Evolutionary conservation across 192 early-diverging fungal species (phyloP).

Genomic region (Funneliformis geosporum): DNA sequence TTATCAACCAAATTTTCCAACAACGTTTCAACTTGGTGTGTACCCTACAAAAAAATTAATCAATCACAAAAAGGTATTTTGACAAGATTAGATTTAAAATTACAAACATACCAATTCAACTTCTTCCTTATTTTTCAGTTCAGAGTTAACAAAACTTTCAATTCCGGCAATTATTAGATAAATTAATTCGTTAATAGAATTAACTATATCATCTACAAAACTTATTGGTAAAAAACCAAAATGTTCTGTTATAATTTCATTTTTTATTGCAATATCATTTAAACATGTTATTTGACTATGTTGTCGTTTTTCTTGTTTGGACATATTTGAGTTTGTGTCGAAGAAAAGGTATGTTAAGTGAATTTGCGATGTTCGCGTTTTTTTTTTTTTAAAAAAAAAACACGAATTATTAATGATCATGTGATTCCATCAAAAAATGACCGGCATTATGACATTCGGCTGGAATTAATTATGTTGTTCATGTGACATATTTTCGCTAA

Average conservation of each 20-base stretch:
- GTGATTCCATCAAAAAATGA: too few relatives aligned
- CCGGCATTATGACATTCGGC: too few relatives aligned
- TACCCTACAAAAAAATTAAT: conserved; percentile 48
- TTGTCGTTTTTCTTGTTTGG: too few relatives aligned
- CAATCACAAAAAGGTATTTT: background rate
- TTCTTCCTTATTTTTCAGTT: conserved; percentile 3
- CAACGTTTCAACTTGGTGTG: conserved; percentile 74
- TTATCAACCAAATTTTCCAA: conserved; percentile 79
- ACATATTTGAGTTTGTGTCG: too few relatives aligned
- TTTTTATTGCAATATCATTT: background rate
- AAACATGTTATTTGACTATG: background rate
- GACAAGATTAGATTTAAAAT: background rate
- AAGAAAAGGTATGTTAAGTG: too few relatives aligned
- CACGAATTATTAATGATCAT: too few relatives aligned
- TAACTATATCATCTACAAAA: conserved; percentile 81
- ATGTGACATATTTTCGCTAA: too few relatives aligned
- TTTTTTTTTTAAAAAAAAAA: too few relatives aligned
- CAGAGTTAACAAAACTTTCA: conserved; percentile 61
- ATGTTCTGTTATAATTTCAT: conserved; percentile 69
- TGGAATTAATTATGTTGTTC: too few relatives aligned
- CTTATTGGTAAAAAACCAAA: conserved; percentile 80
- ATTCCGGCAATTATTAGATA: conserved; percentile 71
- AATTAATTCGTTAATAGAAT: conserved; percentile 72
- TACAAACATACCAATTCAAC: background rate
- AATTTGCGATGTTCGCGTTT: too few relatives aligned